Conservation (phyloP, 108 stramenopile species). For the Pseudonitzschia multiseries region DNA sequence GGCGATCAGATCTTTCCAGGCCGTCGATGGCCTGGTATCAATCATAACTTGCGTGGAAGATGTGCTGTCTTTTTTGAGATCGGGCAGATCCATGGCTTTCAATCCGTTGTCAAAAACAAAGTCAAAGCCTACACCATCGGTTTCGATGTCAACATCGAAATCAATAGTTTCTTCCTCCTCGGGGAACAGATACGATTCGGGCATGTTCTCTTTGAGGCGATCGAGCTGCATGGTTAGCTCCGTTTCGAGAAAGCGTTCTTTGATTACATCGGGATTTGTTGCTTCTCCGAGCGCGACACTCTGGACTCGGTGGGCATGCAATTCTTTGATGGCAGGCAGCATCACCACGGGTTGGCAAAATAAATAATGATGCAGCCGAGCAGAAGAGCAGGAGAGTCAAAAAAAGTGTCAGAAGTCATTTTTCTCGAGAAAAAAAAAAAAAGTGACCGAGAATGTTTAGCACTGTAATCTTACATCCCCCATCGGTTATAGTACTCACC, state of each 20-base stretch:
- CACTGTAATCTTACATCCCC: no score
- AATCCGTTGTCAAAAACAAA: background rate
- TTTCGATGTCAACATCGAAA: background rate
- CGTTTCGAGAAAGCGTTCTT: conserved; percentile 26
- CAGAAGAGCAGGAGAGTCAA: background rate
- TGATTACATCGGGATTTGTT: conserved; percentile 21
- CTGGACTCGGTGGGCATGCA: conserved; percentile 34
- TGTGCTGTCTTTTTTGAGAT: conserved; percentile 3
- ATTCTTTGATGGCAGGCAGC: conserved; percentile 12
- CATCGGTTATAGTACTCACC: conserved; percentile 14
- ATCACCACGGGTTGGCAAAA: background rate
- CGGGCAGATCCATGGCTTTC: conserved; percentile 5
- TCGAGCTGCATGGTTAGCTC: conserved; percentile 29
- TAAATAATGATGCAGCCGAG: background rate
- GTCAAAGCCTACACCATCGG: background rate
- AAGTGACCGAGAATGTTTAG: background rate
- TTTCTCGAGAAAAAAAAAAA: background rate
- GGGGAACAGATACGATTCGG: conserved; percentile 23
- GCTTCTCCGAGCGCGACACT: conserved; percentile 14
- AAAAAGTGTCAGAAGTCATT: background rate
- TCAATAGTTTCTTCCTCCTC: background rate
- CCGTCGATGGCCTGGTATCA: conserved; percentile 11
- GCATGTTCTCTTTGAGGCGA: conserved; percentile 24
- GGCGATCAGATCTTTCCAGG: conserved; percentile 19
- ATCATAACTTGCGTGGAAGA: background rate